phyloP scores from a whole-genome alignment of 2,329 filamentous ascomycete species.

The Metarhizium album region DNA sequence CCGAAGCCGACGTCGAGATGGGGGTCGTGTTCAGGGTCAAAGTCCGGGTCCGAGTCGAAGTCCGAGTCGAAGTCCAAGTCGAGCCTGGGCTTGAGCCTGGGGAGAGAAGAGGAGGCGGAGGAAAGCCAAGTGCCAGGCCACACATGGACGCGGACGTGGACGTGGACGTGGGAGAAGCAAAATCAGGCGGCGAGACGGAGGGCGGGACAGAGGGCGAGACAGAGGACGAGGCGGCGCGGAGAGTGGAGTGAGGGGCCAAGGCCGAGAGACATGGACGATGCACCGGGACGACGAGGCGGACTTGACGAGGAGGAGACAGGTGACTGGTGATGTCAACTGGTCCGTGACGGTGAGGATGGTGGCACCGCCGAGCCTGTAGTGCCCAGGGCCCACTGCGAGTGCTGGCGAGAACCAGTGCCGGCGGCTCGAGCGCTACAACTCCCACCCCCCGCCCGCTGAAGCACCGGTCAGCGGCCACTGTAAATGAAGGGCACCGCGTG shows the following conservation, averaged over 20 bases:
- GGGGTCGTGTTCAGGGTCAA: neutral
- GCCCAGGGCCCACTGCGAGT: too few relatives aligned
- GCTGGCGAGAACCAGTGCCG: too few relatives aligned
- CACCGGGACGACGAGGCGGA: neutral
- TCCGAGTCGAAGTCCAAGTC: neutral
- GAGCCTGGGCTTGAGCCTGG: neutral
- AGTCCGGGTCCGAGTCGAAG: neutral
- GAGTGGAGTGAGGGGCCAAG: slow-evolving; percentile 8
- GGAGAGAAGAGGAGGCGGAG: slow-evolving; percentile 5
- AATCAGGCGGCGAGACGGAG: too few relatives aligned
- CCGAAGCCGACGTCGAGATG: neutral
- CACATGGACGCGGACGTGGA: neutral
- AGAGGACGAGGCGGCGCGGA: neutral
- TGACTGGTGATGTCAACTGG: neutral
- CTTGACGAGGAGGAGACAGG: neutral
- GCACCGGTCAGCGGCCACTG: too few relatives aligned
- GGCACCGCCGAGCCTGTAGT: too few relatives aligned
- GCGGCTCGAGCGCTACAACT: neutral
- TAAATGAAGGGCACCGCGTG: too few relatives aligned
- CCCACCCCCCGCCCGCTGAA: too few relatives aligned
- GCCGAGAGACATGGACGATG: slow-evolving; percentile 4
- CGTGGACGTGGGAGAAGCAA: neutral
- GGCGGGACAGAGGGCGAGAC: neutral
- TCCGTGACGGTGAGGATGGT: too few relatives aligned
- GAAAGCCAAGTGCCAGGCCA: slow-evolving; percentile 2